phyloP scores from a whole-genome alignment of 139 green algal species.

The Micractinium sp. region DNA sequence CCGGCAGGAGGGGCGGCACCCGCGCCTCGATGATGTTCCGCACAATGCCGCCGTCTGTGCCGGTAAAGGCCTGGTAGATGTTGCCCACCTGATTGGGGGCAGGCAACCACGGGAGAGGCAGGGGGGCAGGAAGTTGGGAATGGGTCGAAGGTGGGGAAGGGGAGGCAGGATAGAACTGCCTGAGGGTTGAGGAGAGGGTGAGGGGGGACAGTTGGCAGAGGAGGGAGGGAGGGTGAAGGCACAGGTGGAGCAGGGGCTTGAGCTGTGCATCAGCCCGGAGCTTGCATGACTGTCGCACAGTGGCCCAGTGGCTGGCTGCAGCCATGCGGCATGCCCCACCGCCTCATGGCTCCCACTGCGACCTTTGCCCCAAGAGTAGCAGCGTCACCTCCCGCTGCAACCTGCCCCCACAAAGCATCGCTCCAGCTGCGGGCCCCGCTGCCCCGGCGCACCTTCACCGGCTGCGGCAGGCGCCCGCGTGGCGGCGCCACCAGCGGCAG shows the following conservation, averaged over 20 bases:
- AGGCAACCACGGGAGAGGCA: background rate
- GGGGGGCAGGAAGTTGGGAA: background rate
- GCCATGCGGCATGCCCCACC: no score
- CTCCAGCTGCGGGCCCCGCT: background rate
- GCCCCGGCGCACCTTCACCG: background rate
- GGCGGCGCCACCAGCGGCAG: conserved; percentile 36
- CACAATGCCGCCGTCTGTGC: conserved; percentile 26
- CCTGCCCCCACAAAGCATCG: no score
- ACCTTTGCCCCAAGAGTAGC: background rate
- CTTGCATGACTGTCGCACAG: no score
- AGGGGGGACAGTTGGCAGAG: no score
- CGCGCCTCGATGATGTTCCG: conserved; percentile 62
- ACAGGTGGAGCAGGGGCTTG: no score
- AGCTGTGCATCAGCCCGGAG: no score
- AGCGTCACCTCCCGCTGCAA: no score
- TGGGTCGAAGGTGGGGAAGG: background rate
- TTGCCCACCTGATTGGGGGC: conserved; percentile 30
- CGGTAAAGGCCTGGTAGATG: conserved; percentile 53
- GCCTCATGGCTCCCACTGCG: background rate
- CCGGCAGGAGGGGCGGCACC: conserved; percentile 18
- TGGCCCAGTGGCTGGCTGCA: no score
- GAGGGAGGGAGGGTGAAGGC: no score
- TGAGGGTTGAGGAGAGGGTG: no score
- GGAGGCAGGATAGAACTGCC: no score
- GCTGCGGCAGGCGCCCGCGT: background rate